Evolutionary conservation across 306 rosid species (phyloP), one percentile per base, ranked within the genome.

Genomic region (Cicer judaicum): DNA sequence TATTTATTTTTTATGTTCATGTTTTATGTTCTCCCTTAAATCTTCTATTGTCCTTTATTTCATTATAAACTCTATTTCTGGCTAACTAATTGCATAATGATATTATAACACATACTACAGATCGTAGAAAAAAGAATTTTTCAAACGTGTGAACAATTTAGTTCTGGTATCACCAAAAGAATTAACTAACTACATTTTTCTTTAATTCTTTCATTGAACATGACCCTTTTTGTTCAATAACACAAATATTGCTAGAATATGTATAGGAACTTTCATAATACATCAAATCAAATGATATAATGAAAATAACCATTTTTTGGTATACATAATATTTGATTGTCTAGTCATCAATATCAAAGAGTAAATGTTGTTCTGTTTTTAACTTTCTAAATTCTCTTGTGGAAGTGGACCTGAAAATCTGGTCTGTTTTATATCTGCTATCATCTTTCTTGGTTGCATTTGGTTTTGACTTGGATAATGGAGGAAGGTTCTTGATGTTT

Each of bases 351-450:
- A 70, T 55, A 11, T 80, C 84, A 42, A 77, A 78, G 39, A 78
- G 65, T 39, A 90, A 67, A 44, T 50, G 83, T 64, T 84, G 76
- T 57, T 81, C 80, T 38, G 15, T 36, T 73, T 52, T 65, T 18
- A 64, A 50, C 70, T 63, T 80, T 84, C 87, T 87, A 61, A 83
- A 87, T 72, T 91, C 97, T 89, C 93, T 83, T 8, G 90, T 83
- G 72, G 96, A 87, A 73, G 83, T 66, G 46, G 92, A 91, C 89
- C 90, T 91, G 70, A 74, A 81, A 68, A 82, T 66, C 38, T 64
- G 87, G 53, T 73, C 77, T 36, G 81, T 63, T 77, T 57, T 79
- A 83, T 80, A 76, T 40, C 68, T 61, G 84, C 24, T 68, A 29
- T 81, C 80, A 9, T 76, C 87, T 16, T 78, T 80, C 54, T 62